phyloP scores from a whole-genome alignment of 805 yeast genomes.

The Candida ficus region DNA sequence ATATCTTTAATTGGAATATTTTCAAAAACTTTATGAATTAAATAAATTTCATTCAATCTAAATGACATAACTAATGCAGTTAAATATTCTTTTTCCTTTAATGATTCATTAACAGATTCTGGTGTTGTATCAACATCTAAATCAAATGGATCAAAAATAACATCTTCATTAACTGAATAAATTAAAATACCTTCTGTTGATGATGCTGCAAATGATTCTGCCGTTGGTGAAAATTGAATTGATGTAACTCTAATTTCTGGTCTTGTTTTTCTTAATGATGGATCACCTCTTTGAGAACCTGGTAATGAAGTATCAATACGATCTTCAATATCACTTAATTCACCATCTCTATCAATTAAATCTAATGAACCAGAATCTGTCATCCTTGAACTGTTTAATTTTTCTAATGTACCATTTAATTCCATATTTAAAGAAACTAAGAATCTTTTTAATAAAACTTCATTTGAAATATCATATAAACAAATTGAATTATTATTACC shows the following conservation, averaged over 20 bases:
- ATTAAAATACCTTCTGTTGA: slow-evolving; percentile 90
- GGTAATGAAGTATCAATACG: slow-evolving; percentile 73
- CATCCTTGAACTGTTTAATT: slow-evolving; percentile 73
- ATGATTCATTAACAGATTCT: slow-evolving; percentile 56
- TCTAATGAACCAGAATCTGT: slow-evolving; percentile 87
- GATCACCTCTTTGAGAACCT: slow-evolving; percentile 76
- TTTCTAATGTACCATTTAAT: slow-evolving; percentile 78
- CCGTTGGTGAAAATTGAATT: slow-evolving; percentile 83
- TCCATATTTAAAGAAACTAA: slow-evolving; percentile 86
- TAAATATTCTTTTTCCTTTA: slow-evolving; percentile 54
- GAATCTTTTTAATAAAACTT: slow-evolving; percentile 77
- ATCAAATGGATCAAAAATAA: slow-evolving; percentile 90
- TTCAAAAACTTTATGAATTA: slow-evolving; percentile 73
- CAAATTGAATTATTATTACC: slow-evolving; percentile 92
- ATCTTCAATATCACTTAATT: slow-evolving; percentile 79
- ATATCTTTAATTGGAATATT: slow-evolving; percentile 67
- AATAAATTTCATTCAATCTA: slow-evolving; percentile 75
- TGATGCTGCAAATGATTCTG: slow-evolving; percentile 87
- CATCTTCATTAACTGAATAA: slow-evolving; percentile 69
- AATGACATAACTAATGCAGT: slow-evolving; percentile 88
- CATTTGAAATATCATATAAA: slow-evolving; percentile 83
- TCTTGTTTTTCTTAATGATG: slow-evolving; percentile 65
- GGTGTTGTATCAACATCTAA: slow-evolving; percentile 91
- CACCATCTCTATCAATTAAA: slow-evolving; percentile 79
- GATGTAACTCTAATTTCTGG: slow-evolving; percentile 82